Conservation (phyloP, 495 filamentous ascomycete species). For the Neurospora sp. region DNA sequence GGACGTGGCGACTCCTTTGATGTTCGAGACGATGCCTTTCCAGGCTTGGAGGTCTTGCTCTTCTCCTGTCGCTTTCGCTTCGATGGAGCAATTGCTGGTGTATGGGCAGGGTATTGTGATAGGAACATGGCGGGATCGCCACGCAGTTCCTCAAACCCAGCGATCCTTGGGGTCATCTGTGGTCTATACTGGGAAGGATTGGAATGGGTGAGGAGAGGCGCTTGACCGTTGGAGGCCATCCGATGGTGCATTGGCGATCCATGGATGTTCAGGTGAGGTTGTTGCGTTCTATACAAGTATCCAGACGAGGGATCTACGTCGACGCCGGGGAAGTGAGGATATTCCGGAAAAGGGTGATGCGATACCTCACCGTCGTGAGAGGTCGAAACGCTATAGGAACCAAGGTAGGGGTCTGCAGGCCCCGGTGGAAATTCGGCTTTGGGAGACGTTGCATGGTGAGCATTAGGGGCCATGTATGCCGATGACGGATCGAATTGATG, state of each 20-base stretch:
- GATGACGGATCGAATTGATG: conserved; percentile 19
- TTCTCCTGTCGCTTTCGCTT: conserved; percentile 6
- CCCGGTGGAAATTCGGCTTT: conserved; percentile 20
- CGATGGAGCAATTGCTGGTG: conserved; percentile 12
- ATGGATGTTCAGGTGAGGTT: conserved; percentile 8
- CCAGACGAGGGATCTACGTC: conserved; percentile 4
- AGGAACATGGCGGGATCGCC: conserved; percentile 12
- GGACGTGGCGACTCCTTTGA: conserved; percentile 13
- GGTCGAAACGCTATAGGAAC: conserved; percentile 22
- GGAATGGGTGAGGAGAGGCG: conserved; percentile 6
- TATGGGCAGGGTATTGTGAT: conserved; percentile 16
- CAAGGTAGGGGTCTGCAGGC: conserved; percentile 22
- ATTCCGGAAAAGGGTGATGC: conserved; percentile 17
- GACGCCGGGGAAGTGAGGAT: conserved; percentile 10
- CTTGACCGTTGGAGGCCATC: conserved; percentile 13
- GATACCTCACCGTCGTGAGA: conserved; percentile 13
- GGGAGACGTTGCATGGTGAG: conserved; percentile 22
- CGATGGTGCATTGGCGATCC: conserved; percentile 17
- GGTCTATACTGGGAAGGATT: conserved; percentile 17
- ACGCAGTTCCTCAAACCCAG: conserved; percentile 20
- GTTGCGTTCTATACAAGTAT: conserved; percentile 7
- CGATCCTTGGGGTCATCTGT: conserved; percentile 11
- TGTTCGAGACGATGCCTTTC: conserved; percentile 13
- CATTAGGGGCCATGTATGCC: conserved; percentile 19
- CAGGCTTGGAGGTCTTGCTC: conserved; percentile 14